Conservation (phyloP, 2,329 filamentous ascomycete genomes). For the Trichoderma koningiopsis region DNA sequence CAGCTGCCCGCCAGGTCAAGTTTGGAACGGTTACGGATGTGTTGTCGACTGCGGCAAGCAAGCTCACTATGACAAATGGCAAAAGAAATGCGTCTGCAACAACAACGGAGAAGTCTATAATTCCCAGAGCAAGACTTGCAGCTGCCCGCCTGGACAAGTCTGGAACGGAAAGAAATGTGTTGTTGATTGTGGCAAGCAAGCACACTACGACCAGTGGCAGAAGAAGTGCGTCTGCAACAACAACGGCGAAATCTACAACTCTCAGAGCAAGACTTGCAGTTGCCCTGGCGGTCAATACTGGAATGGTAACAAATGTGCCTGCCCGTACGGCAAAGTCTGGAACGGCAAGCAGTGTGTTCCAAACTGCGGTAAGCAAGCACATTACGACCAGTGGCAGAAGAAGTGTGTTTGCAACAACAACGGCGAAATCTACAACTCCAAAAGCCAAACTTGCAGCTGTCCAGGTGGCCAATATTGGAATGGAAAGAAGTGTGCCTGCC, state of each 20-base stretch:
- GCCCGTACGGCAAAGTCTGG: slow-evolving; percentile 14
- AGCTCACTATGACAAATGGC: slow-evolving; percentile 9
- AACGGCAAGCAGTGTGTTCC: slow-evolving; percentile 11
- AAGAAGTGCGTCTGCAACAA: slow-evolving; percentile 25
- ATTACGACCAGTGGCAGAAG: neutral
- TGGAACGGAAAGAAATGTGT: slow-evolving; percentile 22
- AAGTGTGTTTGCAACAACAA: slow-evolving; percentile 21
- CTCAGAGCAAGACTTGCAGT: slow-evolving; percentile 19
- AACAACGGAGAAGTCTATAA: slow-evolving; percentile 22
- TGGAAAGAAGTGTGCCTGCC: neutral
- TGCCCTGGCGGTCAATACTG: slow-evolving; percentile 19
- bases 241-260: slow-evolving; percentile 13
- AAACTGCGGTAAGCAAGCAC: slow-evolving; percentile 3
- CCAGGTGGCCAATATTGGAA: neutral
- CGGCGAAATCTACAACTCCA: slow-evolving; percentile 2
- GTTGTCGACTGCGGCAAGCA: slow-evolving; percentile 24
- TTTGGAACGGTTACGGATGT: slow-evolving; percentile 19
- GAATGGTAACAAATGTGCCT: slow-evolving; percentile 10
- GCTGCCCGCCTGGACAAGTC: slow-evolving; percentile 16
- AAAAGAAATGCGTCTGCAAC: slow-evolving; percentile 20
- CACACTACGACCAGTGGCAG: neutral
- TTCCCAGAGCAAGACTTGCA: slow-evolving; percentile 22
- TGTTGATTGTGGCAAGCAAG: slow-evolving; percentile 19
- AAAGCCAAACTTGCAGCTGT: slow-evolving; percentile 1
- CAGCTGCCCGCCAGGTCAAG: slow-evolving; percentile 19